Base-by-base conservation (phyloP, 1,284 basidiomycete species). In the Anthracocystis walkeri region DNA sequence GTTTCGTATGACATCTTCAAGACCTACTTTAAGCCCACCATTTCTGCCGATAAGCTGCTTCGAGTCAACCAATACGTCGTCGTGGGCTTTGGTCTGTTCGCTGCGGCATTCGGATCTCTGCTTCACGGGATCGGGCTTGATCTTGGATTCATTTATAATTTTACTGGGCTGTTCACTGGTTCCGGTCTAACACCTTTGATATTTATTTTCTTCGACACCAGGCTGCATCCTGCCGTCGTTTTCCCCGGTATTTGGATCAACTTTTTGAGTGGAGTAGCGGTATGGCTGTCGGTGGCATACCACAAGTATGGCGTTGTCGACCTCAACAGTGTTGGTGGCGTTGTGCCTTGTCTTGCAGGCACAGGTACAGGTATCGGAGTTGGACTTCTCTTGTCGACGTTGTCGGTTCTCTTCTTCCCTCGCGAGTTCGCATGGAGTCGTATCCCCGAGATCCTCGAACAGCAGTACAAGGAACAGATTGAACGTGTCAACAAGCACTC, bases 241-340 rank as follows among this genome's bases (percentile, higher is more conserved):
- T 82, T 75, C 35, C 71, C 81, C 10, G 79, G 80, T 11, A 79
- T 84, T 54, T 84, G 75, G 80, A 61, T 84, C 72, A 77, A 77
- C 48, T 82, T 85, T 49, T 51, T 45, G 14, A 75, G 74, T 2
- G 78, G 77, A 6, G 72, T 85, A 7, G 79, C 78, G 2, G 77
- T 82, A 7, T 85, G 83, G 83, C 62, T 85, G 14, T 35, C 70
- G 8, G 67, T 82, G 4, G 82, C 83, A 2, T 63, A 67, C 16
- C 66, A 77, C 33, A 49, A 66, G 11, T 75, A 57, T 4, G 82
- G 82, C 33, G 61, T 71, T 7, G 57, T 79, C 20, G 51, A 69
- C 40, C 57, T 84, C 11, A 45, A 58, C 33, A 68, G 71, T n/a
- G 67, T 81, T 3, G 77, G 76, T 3, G 61, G 59, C 4, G 54